phyloP scores from a whole-genome alignment of 2,329 filamentous ascomycete genomes.

The Blastomyces gilchristii region DNA sequence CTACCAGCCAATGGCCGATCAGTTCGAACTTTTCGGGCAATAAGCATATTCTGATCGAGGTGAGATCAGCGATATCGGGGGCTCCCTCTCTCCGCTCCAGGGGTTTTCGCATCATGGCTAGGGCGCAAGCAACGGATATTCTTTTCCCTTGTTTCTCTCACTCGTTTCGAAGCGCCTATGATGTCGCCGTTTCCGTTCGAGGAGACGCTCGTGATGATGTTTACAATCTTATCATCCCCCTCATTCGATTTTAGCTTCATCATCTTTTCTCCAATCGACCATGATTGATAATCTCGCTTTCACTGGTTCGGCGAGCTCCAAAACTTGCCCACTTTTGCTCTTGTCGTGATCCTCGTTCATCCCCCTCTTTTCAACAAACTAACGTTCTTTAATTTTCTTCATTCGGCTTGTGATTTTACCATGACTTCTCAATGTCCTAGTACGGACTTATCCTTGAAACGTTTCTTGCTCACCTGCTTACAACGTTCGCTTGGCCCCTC shows the following conservation, averaged over 20 bases:
- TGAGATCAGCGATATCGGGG: constrained; percentile 9
- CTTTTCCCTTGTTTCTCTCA: background rate
- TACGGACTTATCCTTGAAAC: background rate
- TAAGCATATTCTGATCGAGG: constrained; percentile 9
- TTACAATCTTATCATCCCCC: background rate
- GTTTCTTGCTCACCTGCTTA: constrained; percentile 1
- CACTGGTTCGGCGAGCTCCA: background rate
- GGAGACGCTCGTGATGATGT: background rate
- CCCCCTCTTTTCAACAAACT: constrained; percentile 5
- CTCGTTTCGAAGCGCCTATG: background rate
- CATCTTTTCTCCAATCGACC: background rate
- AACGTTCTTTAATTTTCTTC: background rate
- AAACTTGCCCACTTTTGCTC: constrained; percentile 2
- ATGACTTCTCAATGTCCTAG: background rate
- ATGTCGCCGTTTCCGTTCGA: background rate
- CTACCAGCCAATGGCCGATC: constrained; percentile 11
- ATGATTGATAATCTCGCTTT: constrained; percentile 1
- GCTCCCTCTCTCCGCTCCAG: constrained; percentile 1
- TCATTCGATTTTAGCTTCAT: background rate
- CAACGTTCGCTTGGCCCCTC: background rate
- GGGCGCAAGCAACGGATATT: background rate
- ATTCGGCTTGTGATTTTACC: constrained; percentile 6
- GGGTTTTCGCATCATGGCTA: background rate
- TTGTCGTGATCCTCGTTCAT: constrained; percentile 7
- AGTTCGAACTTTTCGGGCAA: background rate